A percentile compares a stretch with the other conserved stretches of the same genome.
These are phyloP conservation scores for Suillus placidus DNA, from an alignment of 768 basidiomycete species.

Conservation along the genomic window DNA sequence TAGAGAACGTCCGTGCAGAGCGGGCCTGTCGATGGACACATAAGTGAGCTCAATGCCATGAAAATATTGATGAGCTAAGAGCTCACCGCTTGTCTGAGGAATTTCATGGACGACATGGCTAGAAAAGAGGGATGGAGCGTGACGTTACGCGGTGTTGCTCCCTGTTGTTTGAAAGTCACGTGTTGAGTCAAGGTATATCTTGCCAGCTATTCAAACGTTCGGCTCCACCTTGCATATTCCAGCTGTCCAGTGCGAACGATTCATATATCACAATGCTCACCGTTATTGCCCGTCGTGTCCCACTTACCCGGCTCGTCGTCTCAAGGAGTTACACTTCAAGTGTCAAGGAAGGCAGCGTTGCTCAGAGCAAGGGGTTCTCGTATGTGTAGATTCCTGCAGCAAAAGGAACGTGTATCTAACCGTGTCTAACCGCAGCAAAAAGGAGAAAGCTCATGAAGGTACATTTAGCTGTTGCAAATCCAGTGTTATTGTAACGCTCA, in stretches of 20 bases:
- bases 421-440: constrained; percentile 52
- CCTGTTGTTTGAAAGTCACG: constrained; percentile 27
- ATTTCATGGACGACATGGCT: constrained; percentile 59
- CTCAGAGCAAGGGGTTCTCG: constrained; percentile 66
- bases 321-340: constrained; percentile 41
- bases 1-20: constrained; percentile 59
- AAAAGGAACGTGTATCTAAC: constrained; percentile 14
- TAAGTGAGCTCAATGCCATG: constrained; percentile 17
- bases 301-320: constrained; percentile 39
- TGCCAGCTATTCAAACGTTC: neutral
- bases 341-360: constrained; percentile 56
- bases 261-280: constrained; percentile 26
- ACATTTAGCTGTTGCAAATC: constrained; percentile 19
- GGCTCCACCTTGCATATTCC: neutral
- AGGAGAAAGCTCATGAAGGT: constrained; percentile 75
- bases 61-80: neutral
- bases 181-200: neutral
- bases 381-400: constrained; percentile 31
- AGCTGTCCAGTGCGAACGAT: neutral
- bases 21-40: constrained; percentile 45
- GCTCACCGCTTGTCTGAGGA: constrained; percentile 60
- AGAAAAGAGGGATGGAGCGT: constrained; percentile 51
- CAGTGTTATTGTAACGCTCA: neutral
- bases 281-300: constrained; percentile 41
- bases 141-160: constrained; percentile 41